phyloP scores from a whole-genome alignment of 371 early-diverging fungal species.

The Conidiobolus incongruus region DNA sequence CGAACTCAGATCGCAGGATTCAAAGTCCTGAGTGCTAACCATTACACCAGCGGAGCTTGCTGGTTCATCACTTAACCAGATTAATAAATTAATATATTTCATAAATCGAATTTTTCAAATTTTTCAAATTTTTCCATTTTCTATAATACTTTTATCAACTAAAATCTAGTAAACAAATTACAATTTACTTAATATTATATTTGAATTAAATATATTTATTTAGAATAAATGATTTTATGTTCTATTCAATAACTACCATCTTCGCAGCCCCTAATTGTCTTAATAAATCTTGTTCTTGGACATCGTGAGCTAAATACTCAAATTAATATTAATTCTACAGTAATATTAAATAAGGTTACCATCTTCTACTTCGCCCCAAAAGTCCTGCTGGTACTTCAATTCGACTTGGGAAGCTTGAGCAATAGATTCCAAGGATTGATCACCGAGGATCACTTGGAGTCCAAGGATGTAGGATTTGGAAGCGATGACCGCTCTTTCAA shows the following conservation, averaged over 20 bases:
- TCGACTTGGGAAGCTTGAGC: constrained; percentile 66
- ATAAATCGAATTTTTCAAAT: too few species aligned
- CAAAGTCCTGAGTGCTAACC: constrained; percentile 8
- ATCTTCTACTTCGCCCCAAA: constrained; percentile 89
- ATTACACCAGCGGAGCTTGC: constrained; percentile 6
- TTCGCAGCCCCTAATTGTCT: constrained; percentile 7
- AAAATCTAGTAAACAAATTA: too few species aligned
- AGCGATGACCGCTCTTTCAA: constrained; percentile 69
- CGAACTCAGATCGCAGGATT: constrained; percentile 9
- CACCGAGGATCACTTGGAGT: constrained; percentile 50
- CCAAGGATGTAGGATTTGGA: constrained; percentile 81
- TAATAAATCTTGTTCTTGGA: constrained; percentile 6
- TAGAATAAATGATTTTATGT: too few species aligned
- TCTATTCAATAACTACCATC: too few species aligned
- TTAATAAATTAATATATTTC: too few species aligned
- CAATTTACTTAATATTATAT: too few species aligned
- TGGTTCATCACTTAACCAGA: background rate
- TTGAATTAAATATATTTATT: too few species aligned
- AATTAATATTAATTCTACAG: background rate
- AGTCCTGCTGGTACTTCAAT: constrained; percentile 57
- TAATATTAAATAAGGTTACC: constrained; percentile 4
- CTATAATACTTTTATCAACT: too few species aligned
- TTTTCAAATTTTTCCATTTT: too few species aligned
- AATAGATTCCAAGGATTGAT: constrained; percentile 51
- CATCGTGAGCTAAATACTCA: constrained; percentile 5